These are phyloP conservation scores for Alternaria longipes DNA, from an alignment of 2,329 filamentous ascomycete genomes.

Conservation along the genomic window DNA sequence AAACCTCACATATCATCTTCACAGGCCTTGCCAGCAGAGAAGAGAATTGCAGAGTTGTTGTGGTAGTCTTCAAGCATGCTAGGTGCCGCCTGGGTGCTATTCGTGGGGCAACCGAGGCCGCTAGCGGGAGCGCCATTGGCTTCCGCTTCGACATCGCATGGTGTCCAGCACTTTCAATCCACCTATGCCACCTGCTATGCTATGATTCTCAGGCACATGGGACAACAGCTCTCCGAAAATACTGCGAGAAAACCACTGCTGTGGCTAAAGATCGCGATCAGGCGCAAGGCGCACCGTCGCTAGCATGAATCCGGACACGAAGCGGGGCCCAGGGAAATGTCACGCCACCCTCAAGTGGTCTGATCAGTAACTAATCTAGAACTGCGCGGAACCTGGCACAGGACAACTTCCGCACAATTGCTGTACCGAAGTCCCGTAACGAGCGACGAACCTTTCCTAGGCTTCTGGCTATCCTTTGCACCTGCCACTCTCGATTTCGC, in stretches of 20 bases:
- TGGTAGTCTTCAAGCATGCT: not conserved
- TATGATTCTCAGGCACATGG: not conserved
- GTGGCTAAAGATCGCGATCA: not conserved
- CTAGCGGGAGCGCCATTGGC: conserved; percentile 15
- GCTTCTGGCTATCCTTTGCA: conserved; percentile 18
- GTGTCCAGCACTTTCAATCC: not conserved
- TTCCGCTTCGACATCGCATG: conserved; percentile 7
- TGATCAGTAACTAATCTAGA: conserved; percentile 32
- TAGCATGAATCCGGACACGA: conserved; percentile 19
- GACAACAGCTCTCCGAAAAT: not conserved
- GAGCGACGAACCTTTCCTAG: conserved; percentile 12
- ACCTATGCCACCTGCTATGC: not conserved
- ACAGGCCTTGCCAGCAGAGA: not conserved
- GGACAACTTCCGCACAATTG: conserved; percentile 17
- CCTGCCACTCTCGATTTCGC: conserved; percentile 26
- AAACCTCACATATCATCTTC: not conserved
- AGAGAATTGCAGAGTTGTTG: not conserved
- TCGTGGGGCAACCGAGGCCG: conserved; percentile 9
- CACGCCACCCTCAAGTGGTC: conserved; percentile 48
- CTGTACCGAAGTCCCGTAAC: conserved; percentile 30
- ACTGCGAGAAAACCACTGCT: not conserved
- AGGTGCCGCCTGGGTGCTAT: not conserved
- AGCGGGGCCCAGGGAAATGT: conserved; percentile 32
- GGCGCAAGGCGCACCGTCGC: conserved; percentile 6
- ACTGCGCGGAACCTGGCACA: conserved; percentile 19